Conservation (phyloP, 768 basidiomycete species). For the Leccinum imitatum region DNA sequence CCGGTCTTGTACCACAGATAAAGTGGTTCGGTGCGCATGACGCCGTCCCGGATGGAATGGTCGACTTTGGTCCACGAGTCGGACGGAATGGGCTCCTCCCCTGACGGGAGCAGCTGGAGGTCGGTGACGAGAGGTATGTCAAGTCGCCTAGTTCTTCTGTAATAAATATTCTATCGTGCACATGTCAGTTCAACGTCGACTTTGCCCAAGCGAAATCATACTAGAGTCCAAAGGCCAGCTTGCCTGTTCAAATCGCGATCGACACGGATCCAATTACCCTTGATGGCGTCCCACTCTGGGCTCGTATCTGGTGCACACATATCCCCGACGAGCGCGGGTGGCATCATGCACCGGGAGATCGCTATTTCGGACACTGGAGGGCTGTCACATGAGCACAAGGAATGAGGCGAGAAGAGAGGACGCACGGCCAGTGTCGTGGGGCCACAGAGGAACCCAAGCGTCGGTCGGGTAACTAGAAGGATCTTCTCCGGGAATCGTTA, state of each 20-base stretch:
- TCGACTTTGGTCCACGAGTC: slow-evolving; percentile 64
- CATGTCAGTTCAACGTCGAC: slow-evolving; percentile 5
- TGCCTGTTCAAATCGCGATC: slow-evolving; percentile 75
- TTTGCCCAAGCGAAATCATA: slow-evolving; percentile 32
- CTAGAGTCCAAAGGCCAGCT: slow-evolving; percentile 58
- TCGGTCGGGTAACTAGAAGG: slow-evolving; percentile 76
- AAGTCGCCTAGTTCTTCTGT: slow-evolving; percentile 80
- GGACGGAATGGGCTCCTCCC: slow-evolving; percentile 46
- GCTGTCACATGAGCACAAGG: background rate
- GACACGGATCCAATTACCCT: slow-evolving; percentile 89
- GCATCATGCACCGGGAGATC: slow-evolving; percentile 63
- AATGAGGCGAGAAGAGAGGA: background rate
- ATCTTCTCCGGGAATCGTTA: slow-evolving; percentile 32
- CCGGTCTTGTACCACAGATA: slow-evolving; percentile 79
- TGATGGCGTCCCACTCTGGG: slow-evolving; percentile 68
- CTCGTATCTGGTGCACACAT: slow-evolving; percentile 72
- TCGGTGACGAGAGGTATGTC: slow-evolving; percentile 80
- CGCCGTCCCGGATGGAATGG: slow-evolving; percentile 63
- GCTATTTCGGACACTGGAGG: slow-evolving; percentile 78
- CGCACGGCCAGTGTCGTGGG: slow-evolving; percentile 31
- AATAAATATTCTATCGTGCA: slow-evolving; percentile 59
- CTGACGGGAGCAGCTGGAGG: slow-evolving; percentile 59
- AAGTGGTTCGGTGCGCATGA: slow-evolving; percentile 53
- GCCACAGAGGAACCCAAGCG: slow-evolving; percentile 37
- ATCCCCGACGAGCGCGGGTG: slow-evolving; percentile 54